Evolutionary conservation across 1,284 basidiomycete genomes (phyloP), one percentile per base, ranked within the genome.

Genomic region (Ustilago loliicola): DNA sequence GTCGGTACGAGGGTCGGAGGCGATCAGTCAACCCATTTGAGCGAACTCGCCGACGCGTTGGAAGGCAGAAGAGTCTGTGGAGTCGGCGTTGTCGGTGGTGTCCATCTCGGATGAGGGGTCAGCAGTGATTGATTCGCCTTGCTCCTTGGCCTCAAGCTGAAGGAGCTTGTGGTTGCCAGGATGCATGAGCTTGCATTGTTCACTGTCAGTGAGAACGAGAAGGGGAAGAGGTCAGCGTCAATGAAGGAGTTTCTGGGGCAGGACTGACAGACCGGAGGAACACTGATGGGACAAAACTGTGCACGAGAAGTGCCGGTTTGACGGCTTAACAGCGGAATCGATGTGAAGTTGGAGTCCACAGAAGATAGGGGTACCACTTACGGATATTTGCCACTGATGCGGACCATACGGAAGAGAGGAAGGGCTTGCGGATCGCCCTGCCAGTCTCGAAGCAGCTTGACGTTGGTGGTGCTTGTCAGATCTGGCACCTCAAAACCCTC

Each of bases 401-500:
- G 73, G 15, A 85, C 75, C 69, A 86, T 82, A 21, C 82, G 76
- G 66, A 84, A 86, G 40, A 79, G 62, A 17, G 77, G 78, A 19
- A 85, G 53, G 19, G 79, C 80, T 61, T 85, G 83, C 11, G 77
- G 76, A 58, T 85, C 83, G 7, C 85, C 85, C 30, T 84, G 62
- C 85, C 85, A 86, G 19, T 81, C 73, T 7, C 85, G 66, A 2
- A 86, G 69, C 5, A 85, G 63, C 23, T 61, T 61, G 42, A 86
- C 85, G 45, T 86, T 86, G 57, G 61, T 78, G 3, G 55, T 50
- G 52, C 72, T 79, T 56, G 70, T 74, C 19, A 86, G 71, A 38
- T 86, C 85, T 0, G 85, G 85, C 0, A 85, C 61, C 42, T 83
- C 82, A 32, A 86, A 79, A 19, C 83, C 83, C 23, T 82, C 74